Percentiles rank a stretch among this genome's conserved stretches.
Evolutionary conservation across 2,329 filamentous ascomycete genomes (phyloP).

Genomic region (Bipolaris gigantea): DNA sequence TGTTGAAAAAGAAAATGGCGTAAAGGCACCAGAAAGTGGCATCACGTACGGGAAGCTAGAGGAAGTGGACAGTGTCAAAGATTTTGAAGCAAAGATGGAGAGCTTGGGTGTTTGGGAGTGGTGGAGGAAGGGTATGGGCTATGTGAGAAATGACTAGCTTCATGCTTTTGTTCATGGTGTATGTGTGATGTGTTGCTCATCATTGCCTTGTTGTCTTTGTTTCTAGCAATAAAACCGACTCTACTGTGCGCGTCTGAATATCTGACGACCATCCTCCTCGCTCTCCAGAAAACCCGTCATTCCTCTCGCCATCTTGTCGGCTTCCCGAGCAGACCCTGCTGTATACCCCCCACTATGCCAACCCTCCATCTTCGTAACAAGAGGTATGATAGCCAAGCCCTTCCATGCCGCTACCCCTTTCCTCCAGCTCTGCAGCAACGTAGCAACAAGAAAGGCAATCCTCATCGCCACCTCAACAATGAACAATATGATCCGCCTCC

Average conservation of each 20-base stretch:
- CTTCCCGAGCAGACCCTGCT: background rate
- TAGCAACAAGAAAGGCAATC: slow-evolving; percentile 2
- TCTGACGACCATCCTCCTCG: background rate
- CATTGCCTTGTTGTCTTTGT: too few species aligned
- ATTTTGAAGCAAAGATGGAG: slow-evolving; percentile 66
- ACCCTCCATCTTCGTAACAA: slow-evolving; percentile 3
- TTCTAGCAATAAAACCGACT: background rate
- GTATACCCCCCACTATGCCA: background rate
- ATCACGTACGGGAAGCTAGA: slow-evolving; percentile 44
- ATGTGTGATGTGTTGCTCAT: background rate
- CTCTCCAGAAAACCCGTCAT: background rate
- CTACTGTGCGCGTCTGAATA: slow-evolving; percentile 4
- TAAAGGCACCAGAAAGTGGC: background rate
- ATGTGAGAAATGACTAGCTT: slow-evolving; percentile 25
- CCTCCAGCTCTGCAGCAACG: slow-evolving; percentile 1
- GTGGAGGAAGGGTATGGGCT: slow-evolving; percentile 72
- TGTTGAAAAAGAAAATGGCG: slow-evolving; percentile 33
- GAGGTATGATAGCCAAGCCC: slow-evolving; percentile 2
- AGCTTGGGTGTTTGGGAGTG: slow-evolving; percentile 60
- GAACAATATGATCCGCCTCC: slow-evolving; percentile 1
- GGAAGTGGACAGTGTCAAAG: slow-evolving; percentile 65
- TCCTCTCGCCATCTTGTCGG: background rate
- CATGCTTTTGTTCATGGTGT: background rate
- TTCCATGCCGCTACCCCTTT: slow-evolving; percentile 7
- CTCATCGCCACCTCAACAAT: slow-evolving; percentile 2